Evolutionary conservation across 2,329 filamentous ascomycete species (phyloP).

Genomic region (Reticulascus tulasneorum): DNA sequence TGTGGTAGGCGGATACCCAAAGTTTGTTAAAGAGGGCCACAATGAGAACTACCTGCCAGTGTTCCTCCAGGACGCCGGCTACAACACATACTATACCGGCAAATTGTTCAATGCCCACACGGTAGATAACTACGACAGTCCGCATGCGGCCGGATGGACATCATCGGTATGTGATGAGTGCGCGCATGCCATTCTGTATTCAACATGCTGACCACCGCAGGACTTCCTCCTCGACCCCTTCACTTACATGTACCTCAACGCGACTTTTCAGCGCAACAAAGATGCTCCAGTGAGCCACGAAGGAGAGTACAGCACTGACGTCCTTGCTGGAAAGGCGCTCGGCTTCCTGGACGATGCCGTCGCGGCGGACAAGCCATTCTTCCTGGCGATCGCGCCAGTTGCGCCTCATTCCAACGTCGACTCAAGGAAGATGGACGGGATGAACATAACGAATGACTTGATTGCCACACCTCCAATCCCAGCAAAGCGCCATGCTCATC

Average conservation of each 20-base stretch:
- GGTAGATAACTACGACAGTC: slow-evolving; percentile 42
- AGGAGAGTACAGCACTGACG: slow-evolving; percentile 42
- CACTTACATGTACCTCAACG: slow-evolving; percentile 65
- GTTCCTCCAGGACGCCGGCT: slow-evolving; percentile 46
- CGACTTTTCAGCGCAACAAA: slow-evolving; percentile 57
- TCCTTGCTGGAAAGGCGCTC: slow-evolving; percentile 56
- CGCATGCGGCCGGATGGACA: slow-evolving; percentile 52
- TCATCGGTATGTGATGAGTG: slow-evolving; percentile 33
- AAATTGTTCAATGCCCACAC: slow-evolving; percentile 50
- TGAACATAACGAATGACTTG: not conserved
- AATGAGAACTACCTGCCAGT: slow-evolving; percentile 46
- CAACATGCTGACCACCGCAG: slow-evolving; percentile 7
- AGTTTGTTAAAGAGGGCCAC: slow-evolving; percentile 43
- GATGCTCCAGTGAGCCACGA: slow-evolving; percentile 34
- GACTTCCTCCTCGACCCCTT: slow-evolving; percentile 57
- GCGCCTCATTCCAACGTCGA: slow-evolving; percentile 59
- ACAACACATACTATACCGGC: slow-evolving; percentile 49
- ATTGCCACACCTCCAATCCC: slow-evolving; percentile 27
- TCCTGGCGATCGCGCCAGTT: slow-evolving; percentile 61
- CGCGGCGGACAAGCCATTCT: slow-evolving; percentile 54
- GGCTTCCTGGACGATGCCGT: slow-evolving; percentile 60
- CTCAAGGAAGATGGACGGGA: slow-evolving; percentile 7
- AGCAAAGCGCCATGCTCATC: slow-evolving; percentile 52
- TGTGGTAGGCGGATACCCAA: slow-evolving; percentile 35
- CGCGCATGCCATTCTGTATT: slow-evolving; percentile 31